These are phyloP conservation scores for Aurantiochytrium sp. DNA, from an alignment of 108 stramenopile genomes.

Conservation along the genomic window DNA sequence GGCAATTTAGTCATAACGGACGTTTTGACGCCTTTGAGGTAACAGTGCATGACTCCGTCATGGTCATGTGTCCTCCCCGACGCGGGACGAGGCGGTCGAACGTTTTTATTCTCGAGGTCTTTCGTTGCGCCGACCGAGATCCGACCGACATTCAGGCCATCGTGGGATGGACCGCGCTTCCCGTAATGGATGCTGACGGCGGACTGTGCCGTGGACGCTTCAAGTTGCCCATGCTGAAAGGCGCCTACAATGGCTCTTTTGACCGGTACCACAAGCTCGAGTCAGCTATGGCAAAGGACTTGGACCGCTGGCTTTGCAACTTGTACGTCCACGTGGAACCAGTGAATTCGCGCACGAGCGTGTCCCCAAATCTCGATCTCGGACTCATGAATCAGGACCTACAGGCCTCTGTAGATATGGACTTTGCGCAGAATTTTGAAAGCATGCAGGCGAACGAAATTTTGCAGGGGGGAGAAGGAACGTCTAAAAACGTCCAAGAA, in stretches of 20 bases:
- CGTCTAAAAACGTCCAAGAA: background rate
- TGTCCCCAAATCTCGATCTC: background rate
- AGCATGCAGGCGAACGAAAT: background rate
- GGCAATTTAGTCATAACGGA: background rate
- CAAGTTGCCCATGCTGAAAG: background rate
- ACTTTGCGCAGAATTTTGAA: background rate
- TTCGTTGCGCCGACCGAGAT: background rate
- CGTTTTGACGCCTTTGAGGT: background rate
- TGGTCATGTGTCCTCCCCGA: background rate
- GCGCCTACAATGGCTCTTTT: background rate
- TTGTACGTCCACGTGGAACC: background rate
- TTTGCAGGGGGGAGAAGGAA: background rate
- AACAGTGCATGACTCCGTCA: background rate
- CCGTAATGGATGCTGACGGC: background rate
- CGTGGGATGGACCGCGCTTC: background rate
- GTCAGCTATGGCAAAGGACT: background rate
- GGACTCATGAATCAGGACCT: background rate
- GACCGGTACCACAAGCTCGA: background rate
- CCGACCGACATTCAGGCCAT: background rate
- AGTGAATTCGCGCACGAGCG: background rate
- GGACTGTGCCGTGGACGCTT: background rate
- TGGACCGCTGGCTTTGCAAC: constrained; percentile 2
- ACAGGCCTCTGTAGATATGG: background rate
- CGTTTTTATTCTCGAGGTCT: background rate
- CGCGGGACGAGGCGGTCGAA: background rate